A percentile compares a stretch with the other conserved stretches of the same genome.
Evolutionary conservation across 352 stramenopile species (phyloP).

Genomic region (Pythium utonaiense): DNA sequence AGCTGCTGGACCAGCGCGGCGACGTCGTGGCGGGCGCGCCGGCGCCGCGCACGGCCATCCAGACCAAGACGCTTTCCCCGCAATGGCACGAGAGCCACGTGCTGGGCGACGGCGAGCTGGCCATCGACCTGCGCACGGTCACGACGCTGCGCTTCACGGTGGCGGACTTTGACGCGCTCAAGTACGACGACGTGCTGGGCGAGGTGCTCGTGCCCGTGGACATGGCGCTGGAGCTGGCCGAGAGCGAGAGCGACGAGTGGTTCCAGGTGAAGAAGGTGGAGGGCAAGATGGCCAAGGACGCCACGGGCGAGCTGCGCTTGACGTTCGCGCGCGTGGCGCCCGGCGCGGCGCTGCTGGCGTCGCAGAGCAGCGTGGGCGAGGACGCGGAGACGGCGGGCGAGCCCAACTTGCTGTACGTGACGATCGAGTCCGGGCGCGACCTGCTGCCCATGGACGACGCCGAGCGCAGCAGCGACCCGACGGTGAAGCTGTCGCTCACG

Average conservation of each 20-base stretch:
- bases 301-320: slow-evolving; percentile 51
- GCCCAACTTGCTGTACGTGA: slow-evolving; percentile 67
- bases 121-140: slow-evolving; percentile 46
- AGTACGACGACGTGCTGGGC: slow-evolving; percentile 58
- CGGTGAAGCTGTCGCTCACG: slow-evolving; percentile 75
- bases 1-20: slow-evolving; percentile 49
- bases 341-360: neutral
- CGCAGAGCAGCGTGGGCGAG: neutral
- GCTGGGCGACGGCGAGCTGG: slow-evolving; percentile 37
- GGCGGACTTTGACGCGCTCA: slow-evolving; percentile 56
- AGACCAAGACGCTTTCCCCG: slow-evolving; percentile 52
- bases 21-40: slow-evolving; percentile 34
- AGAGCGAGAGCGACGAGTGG: slow-evolving; percentile 29
- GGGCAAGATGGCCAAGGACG: slow-evolving; percentile 46
- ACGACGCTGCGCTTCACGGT: slow-evolving; percentile 60
- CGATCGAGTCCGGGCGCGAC: slow-evolving; percentile 66
- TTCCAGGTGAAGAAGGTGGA: slow-evolving; percentile 47
- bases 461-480: slow-evolving; percentile 79
- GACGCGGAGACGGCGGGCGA: neutral
- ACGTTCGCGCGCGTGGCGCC: slow-evolving; percentile 27
- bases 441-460: slow-evolving; percentile 80
- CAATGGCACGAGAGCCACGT: slow-evolving; percentile 47
- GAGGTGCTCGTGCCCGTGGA: slow-evolving; percentile 67
- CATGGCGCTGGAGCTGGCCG: slow-evolving; percentile 27
- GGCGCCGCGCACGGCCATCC: slow-evolving; percentile 42